Percentiles rank a stretch among this genome's conserved stretches.
phyloP scores from a whole-genome alignment of 2,329 filamentous ascomycete species.

The Ceratocystis colombiana region DNA sequence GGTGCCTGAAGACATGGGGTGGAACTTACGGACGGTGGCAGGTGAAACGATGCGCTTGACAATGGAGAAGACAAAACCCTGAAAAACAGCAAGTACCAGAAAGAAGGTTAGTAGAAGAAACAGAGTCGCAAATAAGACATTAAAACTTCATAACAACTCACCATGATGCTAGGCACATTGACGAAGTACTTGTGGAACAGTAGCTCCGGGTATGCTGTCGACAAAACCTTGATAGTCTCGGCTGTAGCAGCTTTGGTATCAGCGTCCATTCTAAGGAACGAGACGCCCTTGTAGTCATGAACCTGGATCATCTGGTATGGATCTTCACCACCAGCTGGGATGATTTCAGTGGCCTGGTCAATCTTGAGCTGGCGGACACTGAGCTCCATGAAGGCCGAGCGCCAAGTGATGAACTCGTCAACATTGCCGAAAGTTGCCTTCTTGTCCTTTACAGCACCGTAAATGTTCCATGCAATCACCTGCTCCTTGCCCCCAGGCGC shows the following conservation, averaged over 20 bases:
- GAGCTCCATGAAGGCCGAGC: conserved; percentile 81
- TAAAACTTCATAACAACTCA: conserved; percentile 7
- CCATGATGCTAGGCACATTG: conserved; percentile 82
- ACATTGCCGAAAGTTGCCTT: conserved; percentile 75
- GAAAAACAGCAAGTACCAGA: neutral
- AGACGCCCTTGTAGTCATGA: conserved; percentile 83
- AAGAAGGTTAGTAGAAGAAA: neutral
- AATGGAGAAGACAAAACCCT: conserved; percentile 64
- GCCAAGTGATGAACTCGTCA: conserved; percentile 82
- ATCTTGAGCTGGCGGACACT: conserved; percentile 67
- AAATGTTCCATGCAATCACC: conserved; percentile 85
- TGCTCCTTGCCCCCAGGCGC: conserved; percentile 46
- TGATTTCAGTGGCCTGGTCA: conserved; percentile 54
- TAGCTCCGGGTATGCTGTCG: conserved; percentile 78
- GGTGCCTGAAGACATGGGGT: conserved; percentile 63
- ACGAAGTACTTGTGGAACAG: conserved; percentile 84
- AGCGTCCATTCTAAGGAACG: conserved; percentile 73
- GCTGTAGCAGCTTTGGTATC: conserved; percentile 64
- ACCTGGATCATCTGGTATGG: conserved; percentile 87
- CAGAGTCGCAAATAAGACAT: neutral
- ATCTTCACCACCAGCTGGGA: conserved; percentile 64
- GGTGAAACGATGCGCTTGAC: conserved; percentile 67
- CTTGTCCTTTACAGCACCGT: conserved; percentile 72
- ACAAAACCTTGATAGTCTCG: conserved; percentile 73
- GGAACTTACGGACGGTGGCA: conserved; percentile 69